phyloP scores from a whole-genome alignment of 768 basidiomycete species.

The Suillus subalutaceus region DNA sequence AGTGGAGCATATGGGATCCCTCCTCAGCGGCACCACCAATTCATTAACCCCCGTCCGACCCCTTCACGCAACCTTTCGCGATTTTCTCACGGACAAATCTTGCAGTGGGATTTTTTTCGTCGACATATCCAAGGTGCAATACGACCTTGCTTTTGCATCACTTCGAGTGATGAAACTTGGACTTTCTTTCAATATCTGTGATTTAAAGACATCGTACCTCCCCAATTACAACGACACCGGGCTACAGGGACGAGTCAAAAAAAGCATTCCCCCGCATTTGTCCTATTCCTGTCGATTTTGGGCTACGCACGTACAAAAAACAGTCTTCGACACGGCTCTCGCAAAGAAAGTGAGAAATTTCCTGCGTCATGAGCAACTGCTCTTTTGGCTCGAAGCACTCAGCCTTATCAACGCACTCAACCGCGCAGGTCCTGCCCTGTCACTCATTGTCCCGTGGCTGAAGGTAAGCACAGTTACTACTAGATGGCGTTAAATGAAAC shows the following conservation, averaged over 20 bases:
- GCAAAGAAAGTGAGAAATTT: slow-evolving; percentile 3
- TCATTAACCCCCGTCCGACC: slow-evolving; percentile 15
- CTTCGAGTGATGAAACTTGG: slow-evolving; percentile 31
- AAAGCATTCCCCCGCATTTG: slow-evolving; percentile 8
- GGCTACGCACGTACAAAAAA: slow-evolving; percentile 11
- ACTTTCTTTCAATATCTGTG: slow-evolving; percentile 40
- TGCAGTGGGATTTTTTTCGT: slow-evolving; percentile 19
- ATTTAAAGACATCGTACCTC: slow-evolving; percentile 32
- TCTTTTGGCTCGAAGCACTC: slow-evolving; percentile 14
- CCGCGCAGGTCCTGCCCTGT: not conserved
- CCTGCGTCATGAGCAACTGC: slow-evolving; percentile 9
- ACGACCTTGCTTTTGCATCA: slow-evolving; percentile 23
- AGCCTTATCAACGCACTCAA: slow-evolving; percentile 6
- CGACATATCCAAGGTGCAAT: slow-evolving; percentile 17
- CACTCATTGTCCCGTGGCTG: not conserved
- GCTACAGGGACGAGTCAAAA: not conserved
- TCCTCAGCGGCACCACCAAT: slow-evolving; percentile 15
- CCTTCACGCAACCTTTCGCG: slow-evolving; percentile 32
- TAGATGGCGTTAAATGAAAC: no score
- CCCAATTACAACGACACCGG: slow-evolving; percentile 27
- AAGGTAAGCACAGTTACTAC: not conserved
- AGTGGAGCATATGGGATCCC: slow-evolving; percentile 11
- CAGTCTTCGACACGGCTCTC: not conserved
- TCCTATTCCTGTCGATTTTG: slow-evolving; percentile 18
- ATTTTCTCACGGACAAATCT: slow-evolving; percentile 23